Percentiles rank a stretch among this genome's conserved stretches.
phyloP scores from a whole-genome alignment of 2,329 filamentous ascomycete genomes.

The Elsinoe batatas region DNA sequence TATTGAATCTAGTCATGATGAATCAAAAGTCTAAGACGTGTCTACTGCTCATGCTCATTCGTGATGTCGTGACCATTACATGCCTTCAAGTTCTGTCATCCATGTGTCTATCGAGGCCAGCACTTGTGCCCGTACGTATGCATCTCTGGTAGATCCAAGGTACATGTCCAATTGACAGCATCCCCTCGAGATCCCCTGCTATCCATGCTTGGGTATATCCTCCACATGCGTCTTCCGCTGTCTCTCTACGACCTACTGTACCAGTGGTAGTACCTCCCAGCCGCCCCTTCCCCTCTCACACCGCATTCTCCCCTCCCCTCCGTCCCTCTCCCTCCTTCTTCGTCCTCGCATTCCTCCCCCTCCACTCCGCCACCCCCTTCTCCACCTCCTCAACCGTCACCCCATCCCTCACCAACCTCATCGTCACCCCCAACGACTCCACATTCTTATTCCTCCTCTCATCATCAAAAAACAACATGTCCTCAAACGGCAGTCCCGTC shows the following conservation, averaged over 20 bases:
- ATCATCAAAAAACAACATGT: conserved; percentile 96
- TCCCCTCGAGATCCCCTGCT: too few species aligned
- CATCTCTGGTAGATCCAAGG: too few species aligned
- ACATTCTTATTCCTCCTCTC: conserved; percentile 81
- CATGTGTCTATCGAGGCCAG: background rate
- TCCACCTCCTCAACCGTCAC: conserved; percentile 70
- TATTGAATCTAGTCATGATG: background rate
- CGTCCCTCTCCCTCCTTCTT: conserved; percentile 14
- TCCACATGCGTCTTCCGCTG: too few species aligned
- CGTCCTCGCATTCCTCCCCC: conserved; percentile 52
- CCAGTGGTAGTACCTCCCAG: background rate
- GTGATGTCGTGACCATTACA: background rate
- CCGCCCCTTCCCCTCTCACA: background rate
- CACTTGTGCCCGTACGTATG: too few species aligned
- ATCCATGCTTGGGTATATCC: too few species aligned
- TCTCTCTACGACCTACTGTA: too few species aligned
- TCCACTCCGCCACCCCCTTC: conserved; percentile 70
- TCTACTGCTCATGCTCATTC: background rate
- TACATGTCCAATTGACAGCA: too few species aligned
- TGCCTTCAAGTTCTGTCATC: background rate
- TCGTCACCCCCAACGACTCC: conserved; percentile 67
- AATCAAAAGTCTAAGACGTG: background rate
- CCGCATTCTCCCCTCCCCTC: background rate
- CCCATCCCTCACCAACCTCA: conserved; percentile 72
- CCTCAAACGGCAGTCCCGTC: conserved; percentile 61